Evolutionary conservation across 805 yeast species (phyloP).

Genomic region (Candida boidinii): DNA sequence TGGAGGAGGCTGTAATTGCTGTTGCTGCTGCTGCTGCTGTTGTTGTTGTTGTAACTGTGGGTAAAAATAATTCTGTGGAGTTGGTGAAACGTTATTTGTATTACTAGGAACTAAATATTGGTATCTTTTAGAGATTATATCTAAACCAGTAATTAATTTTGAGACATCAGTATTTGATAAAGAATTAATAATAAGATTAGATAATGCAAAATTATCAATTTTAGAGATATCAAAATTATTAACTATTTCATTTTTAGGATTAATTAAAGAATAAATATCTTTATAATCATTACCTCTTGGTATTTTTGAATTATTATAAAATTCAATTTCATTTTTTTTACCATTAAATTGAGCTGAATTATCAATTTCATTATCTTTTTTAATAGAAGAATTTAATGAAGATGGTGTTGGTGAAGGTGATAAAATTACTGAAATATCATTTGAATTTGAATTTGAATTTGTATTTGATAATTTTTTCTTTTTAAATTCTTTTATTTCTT

Average conservation of each 20-base stretch:
- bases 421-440: too few species aligned
- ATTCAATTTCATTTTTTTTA: slow-evolving; percentile 9
- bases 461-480: slow-evolving; percentile 15
- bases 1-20: slow-evolving; percentile 5
- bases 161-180: slow-evolving; percentile 44
- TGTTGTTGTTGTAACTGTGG: background rate
- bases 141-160: slow-evolving; percentile 55
- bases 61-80: slow-evolving; percentile 4
- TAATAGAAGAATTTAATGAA: too few species aligned
- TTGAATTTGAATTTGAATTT: slow-evolving; percentile 4
- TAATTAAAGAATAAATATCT: slow-evolving; percentile 59
- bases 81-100: slow-evolving; percentile 11
- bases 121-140: slow-evolving; percentile 63
- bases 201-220: slow-evolving; percentile 56
- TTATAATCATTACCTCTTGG: slow-evolving; percentile 43
- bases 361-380: slow-evolving; percentile 15
- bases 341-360: too few species aligned
- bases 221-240: slow-evolving; percentile 60
- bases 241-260: slow-evolving; percentile 48
- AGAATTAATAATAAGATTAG: slow-evolving; percentile 59
- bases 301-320: slow-evolving; percentile 21
- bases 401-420: too few species aligned
- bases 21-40: slow-evolving; percentile 7
- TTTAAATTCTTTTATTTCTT: slow-evolving; percentile 23
- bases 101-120: slow-evolving; percentile 30